Base-by-base conservation (phyloP, 176 grass and related monocot genomes). In the Oryza glaberrima region DNA sequence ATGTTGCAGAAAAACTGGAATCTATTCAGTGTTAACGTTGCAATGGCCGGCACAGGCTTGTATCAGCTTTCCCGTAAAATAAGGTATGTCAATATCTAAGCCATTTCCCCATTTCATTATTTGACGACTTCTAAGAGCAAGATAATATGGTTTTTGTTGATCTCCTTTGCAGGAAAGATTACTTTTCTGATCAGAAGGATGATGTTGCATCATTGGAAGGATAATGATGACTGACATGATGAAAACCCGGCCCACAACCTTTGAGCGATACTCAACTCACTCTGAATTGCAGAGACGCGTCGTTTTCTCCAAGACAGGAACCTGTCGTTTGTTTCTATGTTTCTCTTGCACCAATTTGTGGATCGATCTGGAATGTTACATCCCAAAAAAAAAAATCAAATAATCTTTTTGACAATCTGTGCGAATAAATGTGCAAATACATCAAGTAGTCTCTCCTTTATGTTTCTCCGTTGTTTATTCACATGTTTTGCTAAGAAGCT, bases 31-130 rank as follows among this genome's bases (percentile, higher is more conserved):
- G 92, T 94, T 47, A 97, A 89, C 3, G 77, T 97, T 83, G 94
- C 90, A 51, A 92, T 94, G 94, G 90, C 94, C 0, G 82, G 90
- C 34, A 94, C 94, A 58, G 90, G 90, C 64, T 65, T 94, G 56
- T 97, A 94, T 85, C 94, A 97, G 74, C 92, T 97, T 79, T 84
- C 90, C 20, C 88, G 92, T 17, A 97, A 97, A 77, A 85, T 94
- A 90, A 84, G 85, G 92, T 92, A 79, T 70, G 89, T 36, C 84
- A 22, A 10, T 70, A 71, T 8, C 82, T 65, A 78, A 61, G 11
- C 45, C 46, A 51, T 75, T 32, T 75, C 71, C 20, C 28, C 44
- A 32, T 45, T 69, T 67, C 68, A 20, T 66, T 77, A 26, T 28
- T 76, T 4, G 3, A 30, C 77, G 22, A 23, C n/a, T 87, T 32